A percentile compares a stretch with the other conserved stretches of the same genome.
Conservation (phyloP, 257 asterid species). For the Petunia axillaris region DNA sequence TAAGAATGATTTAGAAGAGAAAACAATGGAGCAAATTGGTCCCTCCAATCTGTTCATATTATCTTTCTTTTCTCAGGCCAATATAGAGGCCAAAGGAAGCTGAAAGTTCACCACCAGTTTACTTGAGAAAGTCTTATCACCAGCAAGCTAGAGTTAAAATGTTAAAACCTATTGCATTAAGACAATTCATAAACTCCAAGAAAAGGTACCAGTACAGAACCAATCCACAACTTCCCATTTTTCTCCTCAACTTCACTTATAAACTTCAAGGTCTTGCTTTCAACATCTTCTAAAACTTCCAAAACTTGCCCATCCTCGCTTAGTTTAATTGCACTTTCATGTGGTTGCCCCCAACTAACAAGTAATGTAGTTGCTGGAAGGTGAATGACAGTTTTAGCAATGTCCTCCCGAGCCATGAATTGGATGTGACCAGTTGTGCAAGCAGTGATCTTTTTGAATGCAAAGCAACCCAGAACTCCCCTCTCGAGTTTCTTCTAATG, state of each 20-base stretch:
- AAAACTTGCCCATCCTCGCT: slow-evolving; percentile 54
- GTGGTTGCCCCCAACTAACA: slow-evolving; percentile 66
- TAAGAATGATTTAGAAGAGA: too few relatives aligned
- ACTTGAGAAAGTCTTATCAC: not conserved
- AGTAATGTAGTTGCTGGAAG: slow-evolving; percentile 59
- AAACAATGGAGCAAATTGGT: too few relatives aligned
- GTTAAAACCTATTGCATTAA: not conserved
- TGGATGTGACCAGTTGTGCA: slow-evolving; percentile 37
- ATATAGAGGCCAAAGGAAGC: not conserved
- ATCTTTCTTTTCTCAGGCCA: not conserved
- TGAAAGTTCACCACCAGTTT: not conserved
- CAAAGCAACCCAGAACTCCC: slow-evolving; percentile 76
- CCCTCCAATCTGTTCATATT: too few relatives aligned
- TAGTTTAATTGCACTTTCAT: slow-evolving; percentile 63
- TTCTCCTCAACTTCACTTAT: slow-evolving; percentile 77
- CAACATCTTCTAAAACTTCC: slow-evolving; percentile 62
- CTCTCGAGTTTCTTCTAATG: slow-evolving; percentile 58
- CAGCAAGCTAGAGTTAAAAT: not conserved
- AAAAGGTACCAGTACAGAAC: slow-evolving; percentile 66
- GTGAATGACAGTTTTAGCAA: slow-evolving; percentile 53
- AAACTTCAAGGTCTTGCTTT: slow-evolving; percentile 58
- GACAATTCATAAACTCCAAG: slow-evolving; percentile 48
- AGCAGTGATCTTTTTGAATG: slow-evolving; percentile 50
- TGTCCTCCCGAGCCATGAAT: slow-evolving; percentile 48
- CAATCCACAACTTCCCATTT: slow-evolving; percentile 70